A percentile compares a stretch with the other conserved stretches of the same genome.
Conservation (phyloP, 176 grass and related monocot genomes). For the Hordeum marinum region DNA sequence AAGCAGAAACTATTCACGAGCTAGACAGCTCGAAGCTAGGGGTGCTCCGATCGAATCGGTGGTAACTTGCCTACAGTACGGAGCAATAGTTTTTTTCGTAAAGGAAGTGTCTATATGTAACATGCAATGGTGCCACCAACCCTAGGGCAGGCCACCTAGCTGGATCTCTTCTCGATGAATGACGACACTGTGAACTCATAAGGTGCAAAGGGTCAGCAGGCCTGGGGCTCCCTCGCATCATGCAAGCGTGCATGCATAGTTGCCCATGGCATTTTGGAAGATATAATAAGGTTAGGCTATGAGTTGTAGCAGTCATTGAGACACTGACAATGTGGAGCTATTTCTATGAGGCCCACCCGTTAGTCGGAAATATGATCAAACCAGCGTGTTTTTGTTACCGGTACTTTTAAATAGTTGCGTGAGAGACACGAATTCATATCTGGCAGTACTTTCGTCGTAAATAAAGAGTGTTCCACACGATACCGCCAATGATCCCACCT, state of each 20-base stretch:
- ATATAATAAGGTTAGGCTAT: neutral
- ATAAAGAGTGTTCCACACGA: neutral
- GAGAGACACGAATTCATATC: neutral
- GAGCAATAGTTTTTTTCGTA: neutral
- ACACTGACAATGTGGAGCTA: neutral
- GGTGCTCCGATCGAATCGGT: constrained; percentile 5
- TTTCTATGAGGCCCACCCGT: no score
- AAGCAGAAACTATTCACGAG: neutral
- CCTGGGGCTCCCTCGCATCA: neutral
- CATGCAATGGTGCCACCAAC: neutral
- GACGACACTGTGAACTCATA: constrained; percentile 43
- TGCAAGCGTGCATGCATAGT: neutral
- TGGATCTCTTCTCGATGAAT: constrained; percentile 22
- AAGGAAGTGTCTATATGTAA: neutral
- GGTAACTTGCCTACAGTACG: neutral
- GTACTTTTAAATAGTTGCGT: neutral
- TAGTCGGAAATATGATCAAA: neutral
- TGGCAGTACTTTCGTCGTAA: neutral
- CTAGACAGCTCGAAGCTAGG: neutral
- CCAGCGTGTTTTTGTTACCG: neutral
- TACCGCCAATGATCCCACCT: neutral
- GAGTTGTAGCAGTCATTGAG: neutral
- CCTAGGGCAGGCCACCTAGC: neutral
- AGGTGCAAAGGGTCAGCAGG: neutral
- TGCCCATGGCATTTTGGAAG: neutral